phyloP scores from a whole-genome alignment of 1,284 basidiomycete genomes.

The Agaricales sp. region DNA sequence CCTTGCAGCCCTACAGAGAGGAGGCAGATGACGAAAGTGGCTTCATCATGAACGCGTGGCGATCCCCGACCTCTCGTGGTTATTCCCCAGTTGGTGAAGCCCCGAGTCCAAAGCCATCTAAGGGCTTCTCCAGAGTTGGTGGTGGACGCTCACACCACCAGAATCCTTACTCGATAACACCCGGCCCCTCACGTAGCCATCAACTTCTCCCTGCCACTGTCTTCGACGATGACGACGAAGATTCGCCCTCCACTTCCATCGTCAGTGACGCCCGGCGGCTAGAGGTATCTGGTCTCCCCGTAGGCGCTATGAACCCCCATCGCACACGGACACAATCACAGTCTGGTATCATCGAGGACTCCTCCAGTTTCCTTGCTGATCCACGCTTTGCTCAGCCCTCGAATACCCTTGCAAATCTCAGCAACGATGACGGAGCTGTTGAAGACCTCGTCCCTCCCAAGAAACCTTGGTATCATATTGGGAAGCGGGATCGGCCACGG shows the following conservation, averaged over 20 bases:
- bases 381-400: constrained; percentile 9
- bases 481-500: constrained; percentile 22
- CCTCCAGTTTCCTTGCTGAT: constrained; percentile 20
- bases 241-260: constrained; percentile 43
- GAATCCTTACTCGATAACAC: constrained; percentile 62
- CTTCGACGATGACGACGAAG: constrained; percentile 27
- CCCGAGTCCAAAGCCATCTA: constrained; percentile 23
- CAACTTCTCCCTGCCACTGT: constrained; percentile 16
- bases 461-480: constrained; percentile 58
- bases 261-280: constrained; percentile 14
- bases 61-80: constrained; percentile 43
- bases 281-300: constrained; percentile 33
- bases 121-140: constrained; percentile 70
- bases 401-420: too few species aligned
- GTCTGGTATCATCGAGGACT: constrained; percentile 65
- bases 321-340: constrained; percentile 72
- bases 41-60: constrained; percentile 80
- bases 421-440: too few species aligned
- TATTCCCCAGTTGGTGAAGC: constrained; percentile 33
- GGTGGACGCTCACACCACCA: constrained; percentile 74
- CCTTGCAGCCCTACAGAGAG: constrained; percentile 64
- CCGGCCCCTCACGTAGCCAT: constrained; percentile 17
- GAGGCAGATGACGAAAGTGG: constrained; percentile 71
- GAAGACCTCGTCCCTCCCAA: too few species aligned
- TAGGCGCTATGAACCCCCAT: constrained; percentile 56